Conservation (phyloP, 371 early-diverging fungal species). For the Parasitella parasitica region DNA sequence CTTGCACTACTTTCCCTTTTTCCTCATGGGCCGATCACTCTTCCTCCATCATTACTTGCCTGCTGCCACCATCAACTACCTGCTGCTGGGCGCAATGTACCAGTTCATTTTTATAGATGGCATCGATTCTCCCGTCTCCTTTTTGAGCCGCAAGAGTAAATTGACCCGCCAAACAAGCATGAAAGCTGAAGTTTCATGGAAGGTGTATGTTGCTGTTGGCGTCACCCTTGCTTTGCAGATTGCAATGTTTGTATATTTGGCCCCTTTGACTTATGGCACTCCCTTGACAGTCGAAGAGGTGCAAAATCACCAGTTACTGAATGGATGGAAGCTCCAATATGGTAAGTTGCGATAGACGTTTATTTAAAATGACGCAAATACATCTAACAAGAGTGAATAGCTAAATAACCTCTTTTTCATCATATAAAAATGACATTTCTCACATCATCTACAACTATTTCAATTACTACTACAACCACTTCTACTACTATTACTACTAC, state of each 20-base stretch:
- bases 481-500: no score
- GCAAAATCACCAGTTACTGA: conserved; percentile 67
- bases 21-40: conserved; percentile 91
- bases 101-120: conserved; percentile 67
- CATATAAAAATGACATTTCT: background rate
- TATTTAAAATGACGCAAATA: background rate
- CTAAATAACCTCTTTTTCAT: background rate
- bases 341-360: conserved; percentile 39
- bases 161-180: conserved; percentile 27
- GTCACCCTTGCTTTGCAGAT: conserved; percentile 48
- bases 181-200: conserved; percentile 26
- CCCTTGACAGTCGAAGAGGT: conserved; percentile 60
- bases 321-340: conserved; percentile 84
- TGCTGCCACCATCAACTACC: conserved; percentile 78
- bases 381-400: background rate
- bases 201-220: conserved; percentile 37
- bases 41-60: conserved; percentile 99
- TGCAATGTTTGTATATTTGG: conserved; percentile 55
- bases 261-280: conserved; percentile 71
- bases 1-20: conserved; percentile 95
- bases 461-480: no score
- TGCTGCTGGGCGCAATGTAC: conserved; percentile 67
- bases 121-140: conserved; percentile 58
- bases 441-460: background rate
- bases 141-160: conserved; percentile 27